These are phyloP conservation scores for Myxozyma mucilagina DNA, from an alignment of 805 yeast species.

Conservation along the genomic window DNA sequence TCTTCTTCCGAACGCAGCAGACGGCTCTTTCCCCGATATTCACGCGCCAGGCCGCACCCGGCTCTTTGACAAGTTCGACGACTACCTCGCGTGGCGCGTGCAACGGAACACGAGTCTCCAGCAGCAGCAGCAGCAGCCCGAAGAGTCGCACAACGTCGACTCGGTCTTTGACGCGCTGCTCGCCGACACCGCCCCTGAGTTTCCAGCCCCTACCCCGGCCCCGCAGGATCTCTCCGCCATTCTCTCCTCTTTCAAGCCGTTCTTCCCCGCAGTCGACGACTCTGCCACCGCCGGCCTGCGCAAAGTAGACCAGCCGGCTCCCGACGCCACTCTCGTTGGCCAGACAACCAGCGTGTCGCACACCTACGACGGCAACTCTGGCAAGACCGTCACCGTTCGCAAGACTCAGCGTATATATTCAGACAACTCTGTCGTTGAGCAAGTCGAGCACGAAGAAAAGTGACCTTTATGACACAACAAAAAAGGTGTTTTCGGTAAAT, in stretches of 20 bases:
- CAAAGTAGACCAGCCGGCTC: conserved; percentile 19
- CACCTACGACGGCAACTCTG: conserved; percentile 2
- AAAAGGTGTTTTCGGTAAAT: no score
- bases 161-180: not conserved
- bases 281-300: not conserved
- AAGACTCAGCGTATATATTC: conserved; percentile 12
- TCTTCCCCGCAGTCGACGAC: not conserved
- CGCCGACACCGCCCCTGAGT: not conserved
- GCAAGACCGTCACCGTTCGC: conserved; percentile 13
- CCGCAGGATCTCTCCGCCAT: not conserved
- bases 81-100: conserved; percentile 27
- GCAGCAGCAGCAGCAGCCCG: not conserved
- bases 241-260: not conserved
- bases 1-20: conserved; percentile 61
- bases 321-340: conserved; percentile 18
- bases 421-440: conserved; percentile 22
- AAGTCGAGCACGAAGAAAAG: conserved; percentile 6
- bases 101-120: not conserved
- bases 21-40: conserved; percentile 8
- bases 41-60: conserved; percentile 47
- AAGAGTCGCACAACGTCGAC: not conserved
- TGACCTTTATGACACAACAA: no score
- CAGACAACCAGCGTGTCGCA: conserved; percentile 4
- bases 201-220: not conserved
- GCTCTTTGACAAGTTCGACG: conserved; percentile 49